Evolutionary conservation across 169 alveolate genomes (phyloP).

Genomic region (Plasmodium relictum): DNA sequence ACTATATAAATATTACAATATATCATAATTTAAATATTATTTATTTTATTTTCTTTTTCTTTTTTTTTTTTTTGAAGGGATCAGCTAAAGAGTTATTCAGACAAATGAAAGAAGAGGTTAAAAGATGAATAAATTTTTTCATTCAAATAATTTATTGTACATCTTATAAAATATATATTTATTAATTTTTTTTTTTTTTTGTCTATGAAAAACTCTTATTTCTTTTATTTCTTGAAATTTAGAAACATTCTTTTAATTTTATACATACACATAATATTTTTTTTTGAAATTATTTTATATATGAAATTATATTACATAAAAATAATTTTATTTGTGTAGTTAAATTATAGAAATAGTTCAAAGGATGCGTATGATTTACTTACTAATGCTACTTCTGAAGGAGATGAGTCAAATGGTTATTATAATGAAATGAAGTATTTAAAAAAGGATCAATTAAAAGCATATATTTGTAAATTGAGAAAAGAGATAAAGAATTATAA

Average conservation of each 20-base stretch:
- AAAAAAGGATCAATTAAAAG: conserved; percentile 62
- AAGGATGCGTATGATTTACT: background rate
- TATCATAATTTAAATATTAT: conserved; percentile 5
- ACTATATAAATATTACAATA: background rate
- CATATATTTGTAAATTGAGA: conserved; percentile 63
- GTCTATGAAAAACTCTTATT: no score
- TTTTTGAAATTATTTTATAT: background rate
- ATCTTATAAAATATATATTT: background rate
- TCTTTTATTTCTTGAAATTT: no score
- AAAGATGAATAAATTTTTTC: background rate
- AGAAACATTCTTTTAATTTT: no score
- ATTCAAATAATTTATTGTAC: background rate
- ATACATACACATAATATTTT: background rate
- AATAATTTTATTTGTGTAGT: conserved; percentile 2
- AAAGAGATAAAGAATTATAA: conserved; percentile 58
- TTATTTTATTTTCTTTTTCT: background rate
- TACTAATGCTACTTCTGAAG: conserved; percentile 7
- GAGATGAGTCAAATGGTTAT: conserved; percentile 9
- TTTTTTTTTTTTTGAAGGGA: conserved; percentile 58
- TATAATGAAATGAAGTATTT: conserved; percentile 60
- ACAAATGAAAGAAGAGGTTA: conserved; percentile 53
- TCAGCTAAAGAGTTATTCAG: conserved; percentile 65
- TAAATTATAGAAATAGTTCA: background rate
- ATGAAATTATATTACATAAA: background rate
- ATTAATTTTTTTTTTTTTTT: no score